Base-by-base conservation (phyloP, 192 early-diverging fungal species). In the Rhizoclosmatium sp. region DNA sequence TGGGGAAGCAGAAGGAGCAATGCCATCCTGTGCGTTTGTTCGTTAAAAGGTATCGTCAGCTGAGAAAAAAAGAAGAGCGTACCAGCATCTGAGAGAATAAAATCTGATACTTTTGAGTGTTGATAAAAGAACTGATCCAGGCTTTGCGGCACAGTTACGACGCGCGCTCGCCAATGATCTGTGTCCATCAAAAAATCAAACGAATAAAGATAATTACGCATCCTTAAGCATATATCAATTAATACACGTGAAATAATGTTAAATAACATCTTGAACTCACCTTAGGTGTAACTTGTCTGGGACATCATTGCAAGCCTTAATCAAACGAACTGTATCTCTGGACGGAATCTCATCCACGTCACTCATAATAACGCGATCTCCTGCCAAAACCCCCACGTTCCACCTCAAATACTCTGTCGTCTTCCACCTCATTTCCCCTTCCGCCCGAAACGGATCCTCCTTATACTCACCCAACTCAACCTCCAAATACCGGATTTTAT, bases 281-380 rank as follows among this genome's bases (percentile, higher is more conserved):
- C 67, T 2, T 16, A 92, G 67, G 65, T 91, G 89, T 7, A 91
- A 19, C 1, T 75, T 40, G 0, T 78, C 59, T 31, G 91, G 91
- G 5, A 86, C 83, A 42, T 78, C 82, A 19, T 76, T 61, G 76
- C 91, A 92, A 3, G 39, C 48, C 45, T 78, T 81, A 2, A 91
- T 39, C 0, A 91, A 91, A 39, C 81, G 65, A 7, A 91, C 51
- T 12, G 89, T 85, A 47, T 86, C 74, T 5, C 59, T 48, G 46
- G 79, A 69, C 1, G 88, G 83, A 12, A 92, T 85, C 70, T 92
- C 91, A 69, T 92, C 91, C 41, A 87, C 86, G 78, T 92, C 91
- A 7, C 81, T 75, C 80, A 85, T 89, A 19, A 89, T 73, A 1
- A 91, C 64, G 31, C 81, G 71, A 75, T 91, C 91, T 10, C 82